Percentiles rank a stretch among this genome's conserved stretches.
Conservation (phyloP, 1,284 basidiomycete species). For the Ustilago nuda region DNA sequence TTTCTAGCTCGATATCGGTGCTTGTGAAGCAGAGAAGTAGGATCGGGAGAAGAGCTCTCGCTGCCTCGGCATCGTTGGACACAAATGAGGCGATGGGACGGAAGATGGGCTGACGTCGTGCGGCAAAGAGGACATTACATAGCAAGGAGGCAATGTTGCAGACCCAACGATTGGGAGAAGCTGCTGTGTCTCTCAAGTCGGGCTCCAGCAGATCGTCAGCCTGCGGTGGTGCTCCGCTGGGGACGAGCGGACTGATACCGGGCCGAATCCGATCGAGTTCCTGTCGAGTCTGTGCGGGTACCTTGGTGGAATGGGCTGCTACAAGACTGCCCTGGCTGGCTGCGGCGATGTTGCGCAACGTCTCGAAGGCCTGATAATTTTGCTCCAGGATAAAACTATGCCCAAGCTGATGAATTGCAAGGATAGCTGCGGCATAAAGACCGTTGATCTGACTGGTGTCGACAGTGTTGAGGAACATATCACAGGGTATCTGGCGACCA, state of each 20-base stretch:
- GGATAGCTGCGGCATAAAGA: constrained; percentile 19
- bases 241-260: constrained; percentile 9
- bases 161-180: constrained; percentile 78
- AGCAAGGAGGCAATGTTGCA: constrained; percentile 75
- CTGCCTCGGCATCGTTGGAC: constrained; percentile 74
- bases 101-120: constrained; percentile 74
- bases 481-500: not conserved
- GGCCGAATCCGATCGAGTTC: constrained; percentile 33
- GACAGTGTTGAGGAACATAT: constrained; percentile 5
- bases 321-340: not conserved
- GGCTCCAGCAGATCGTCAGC: constrained; percentile 8
- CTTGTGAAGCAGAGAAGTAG: constrained; percentile 74
- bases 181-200: constrained; percentile 41
- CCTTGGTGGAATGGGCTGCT: constrained; percentile 1
- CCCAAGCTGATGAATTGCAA: constrained; percentile 18
- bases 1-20: not conserved
- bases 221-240: not conserved
- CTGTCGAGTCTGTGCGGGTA: constrained; percentile 8
- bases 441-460: constrained; percentile 16
- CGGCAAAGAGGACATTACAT: constrained; percentile 74
- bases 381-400: constrained; percentile 22
- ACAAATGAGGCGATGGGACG: constrained; percentile 77
- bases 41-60: constrained; percentile 78
- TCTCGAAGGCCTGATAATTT: constrained; percentile 22
- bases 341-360: constrained; percentile 21